Percentiles rank a stretch among this genome's conserved stretches.
Evolutionary conservation across 164 flowering plant genomes (phyloP).

Genomic region (Vitis amurensis): DNA sequence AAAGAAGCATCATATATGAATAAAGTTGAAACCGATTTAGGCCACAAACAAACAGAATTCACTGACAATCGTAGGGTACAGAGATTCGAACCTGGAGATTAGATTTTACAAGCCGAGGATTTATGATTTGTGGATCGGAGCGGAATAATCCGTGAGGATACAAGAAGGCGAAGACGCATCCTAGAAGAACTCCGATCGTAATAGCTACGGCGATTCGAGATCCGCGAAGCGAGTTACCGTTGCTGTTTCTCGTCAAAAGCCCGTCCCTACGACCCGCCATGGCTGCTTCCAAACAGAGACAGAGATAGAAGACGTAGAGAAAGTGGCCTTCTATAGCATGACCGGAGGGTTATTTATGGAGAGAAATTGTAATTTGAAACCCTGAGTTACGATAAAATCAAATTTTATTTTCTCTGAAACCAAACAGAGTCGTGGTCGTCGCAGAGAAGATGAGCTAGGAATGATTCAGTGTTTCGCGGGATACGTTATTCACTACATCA

Average conservation of each 20-base stretch:
- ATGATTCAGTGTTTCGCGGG: too few species aligned
- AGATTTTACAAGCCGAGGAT: constrained; percentile 23
- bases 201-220: constrained; percentile 62
- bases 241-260: constrained; percentile 34
- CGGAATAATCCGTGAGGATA: constrained; percentile 69
- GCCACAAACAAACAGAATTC: not conserved
- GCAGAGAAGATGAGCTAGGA: too few species aligned
- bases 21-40: not conserved
- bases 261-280: constrained; percentile 74
- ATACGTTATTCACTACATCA: too few species aligned
- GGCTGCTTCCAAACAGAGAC: not conserved
- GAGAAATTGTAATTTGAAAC: too few species aligned
- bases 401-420: too few species aligned
- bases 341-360: too few species aligned
- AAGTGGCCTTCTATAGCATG: too few species aligned
- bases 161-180: constrained; percentile 70
- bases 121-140: constrained; percentile 19
- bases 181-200: constrained; percentile 62
- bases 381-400: too few species aligned
- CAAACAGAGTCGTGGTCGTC: too few species aligned
- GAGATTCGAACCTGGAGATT: constrained; percentile 41
- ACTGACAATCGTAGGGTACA: not conserved
- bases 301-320: too few species aligned
- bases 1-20: not conserved
- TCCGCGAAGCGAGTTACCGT: constrained; percentile 39